These are phyloP conservation scores for Hemisphaericaspora nanyangensis DNA, from an alignment of 805 yeast species.

Conservation along the genomic window DNA sequence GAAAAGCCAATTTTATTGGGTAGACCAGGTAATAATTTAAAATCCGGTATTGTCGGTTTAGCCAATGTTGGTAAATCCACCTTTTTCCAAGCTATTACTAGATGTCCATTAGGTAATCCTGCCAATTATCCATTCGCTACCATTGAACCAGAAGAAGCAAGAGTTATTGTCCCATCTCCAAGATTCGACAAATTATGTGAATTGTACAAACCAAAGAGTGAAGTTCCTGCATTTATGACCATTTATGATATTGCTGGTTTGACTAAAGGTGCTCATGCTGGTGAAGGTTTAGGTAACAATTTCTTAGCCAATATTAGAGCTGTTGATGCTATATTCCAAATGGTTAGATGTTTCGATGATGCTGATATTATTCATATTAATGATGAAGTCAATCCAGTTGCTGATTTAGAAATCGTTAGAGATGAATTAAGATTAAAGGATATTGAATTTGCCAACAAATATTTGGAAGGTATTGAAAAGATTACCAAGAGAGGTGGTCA, in stretches of 20 bases:
- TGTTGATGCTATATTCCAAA: conserved; percentile 97
- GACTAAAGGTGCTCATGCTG: conserved; percentile 93
- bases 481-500: conserved; percentile 86
- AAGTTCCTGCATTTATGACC: conserved; percentile 89
- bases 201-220: conserved; percentile 76
- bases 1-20: conserved; percentile 77
- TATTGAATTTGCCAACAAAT: conserved; percentile 87
- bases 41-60: conserved; percentile 86
- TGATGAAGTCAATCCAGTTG: conserved; percentile 86
- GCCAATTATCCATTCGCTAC: conserved; percentile 99
- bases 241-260: conserved; percentile 97
- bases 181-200: conserved; percentile 75
- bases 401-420: conserved; percentile 88
- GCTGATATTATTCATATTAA: conserved; percentile 97
- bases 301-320: conserved; percentile 95
- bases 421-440: conserved; percentile 95
- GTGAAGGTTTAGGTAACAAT: conserved; percentile 98
- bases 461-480: conserved; percentile 72
- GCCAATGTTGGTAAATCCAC: conserved; percentile 97
- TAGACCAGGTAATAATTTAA: conserved; percentile 56
- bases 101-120: conserved; percentile 90
- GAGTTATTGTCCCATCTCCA: conserved; percentile 89
- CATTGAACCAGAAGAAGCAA: conserved; percentile 96
- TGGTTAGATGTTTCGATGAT: conserved; percentile 95
- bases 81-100: conserved; percentile 94